Percentiles rank a stretch among this genome's conserved stretches.
phyloP scores from a whole-genome alignment of 176 grass and related monocot species.

The Paspalum vaginatum region DNA sequence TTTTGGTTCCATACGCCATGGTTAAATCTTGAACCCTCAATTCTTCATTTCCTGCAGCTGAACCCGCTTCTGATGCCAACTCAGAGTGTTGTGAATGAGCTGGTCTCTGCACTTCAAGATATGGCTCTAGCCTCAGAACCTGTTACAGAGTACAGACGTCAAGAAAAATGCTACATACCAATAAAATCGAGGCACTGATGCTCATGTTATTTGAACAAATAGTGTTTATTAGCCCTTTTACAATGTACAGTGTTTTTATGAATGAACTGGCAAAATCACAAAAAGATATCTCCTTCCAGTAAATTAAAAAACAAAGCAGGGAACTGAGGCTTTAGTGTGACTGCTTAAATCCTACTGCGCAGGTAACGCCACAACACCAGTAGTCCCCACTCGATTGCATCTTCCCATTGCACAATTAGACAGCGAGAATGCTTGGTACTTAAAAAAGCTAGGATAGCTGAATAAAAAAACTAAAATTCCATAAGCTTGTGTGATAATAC shows the following conservation, averaged over 20 bases:
- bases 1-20: constrained; percentile 58
- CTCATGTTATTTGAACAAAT: neutral
- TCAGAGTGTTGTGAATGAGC: constrained; percentile 56
- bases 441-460: neutral
- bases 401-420: neutral
- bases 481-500: neutral
- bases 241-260: constrained; percentile 4
- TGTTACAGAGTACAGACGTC: constrained; percentile 46
- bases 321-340: neutral
- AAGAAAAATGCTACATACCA: neutral
- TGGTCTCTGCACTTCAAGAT: constrained; percentile 44
- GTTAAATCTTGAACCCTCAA: constrained; percentile 61
- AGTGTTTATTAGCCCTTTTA: neutral
- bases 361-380: neutral
- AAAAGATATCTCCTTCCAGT: neutral
- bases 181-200: neutral
- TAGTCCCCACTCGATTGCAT: neutral
- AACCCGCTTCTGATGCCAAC: constrained; percentile 47
- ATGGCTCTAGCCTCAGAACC: constrained; percentile 89
- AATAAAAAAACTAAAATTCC: neutral
- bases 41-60: constrained; percentile 52
- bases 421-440: neutral
- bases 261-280: constrained; percentile 1
- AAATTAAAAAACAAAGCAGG: neutral
- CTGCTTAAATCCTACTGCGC: neutral